Evolutionary conservation across 208 protist species (phyloP).

Genomic region (Novymonas esmeraldas): DNA sequence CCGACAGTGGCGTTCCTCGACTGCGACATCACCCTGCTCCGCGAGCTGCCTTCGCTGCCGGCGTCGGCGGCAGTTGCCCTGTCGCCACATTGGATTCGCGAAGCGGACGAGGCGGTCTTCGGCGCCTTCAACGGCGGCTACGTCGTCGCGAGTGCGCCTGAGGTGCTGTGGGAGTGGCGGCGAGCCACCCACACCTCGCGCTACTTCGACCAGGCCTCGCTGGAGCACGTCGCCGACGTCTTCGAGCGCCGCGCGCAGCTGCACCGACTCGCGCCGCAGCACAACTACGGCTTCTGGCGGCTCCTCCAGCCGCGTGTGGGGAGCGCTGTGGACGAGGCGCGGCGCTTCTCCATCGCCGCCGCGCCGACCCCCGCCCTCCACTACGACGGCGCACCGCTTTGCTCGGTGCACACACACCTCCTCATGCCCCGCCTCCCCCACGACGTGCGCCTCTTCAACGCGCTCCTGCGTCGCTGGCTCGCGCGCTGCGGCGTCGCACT

Average conservation of each 20-base stretch:
- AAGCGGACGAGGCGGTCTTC: constrained; percentile 62
- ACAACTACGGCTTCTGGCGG: constrained; percentile 91
- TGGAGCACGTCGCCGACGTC: constrained; percentile 58
- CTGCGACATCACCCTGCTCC: constrained; percentile 72
- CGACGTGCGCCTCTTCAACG: constrained; percentile 66
- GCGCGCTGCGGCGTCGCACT: constrained; percentile 2
- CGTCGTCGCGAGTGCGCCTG: constrained; percentile 40
- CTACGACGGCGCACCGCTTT: constrained; percentile 61
- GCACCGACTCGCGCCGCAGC: constrained; percentile 57
- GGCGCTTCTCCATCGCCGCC: constrained; percentile 53
- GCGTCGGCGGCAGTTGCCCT: constrained; percentile 39
- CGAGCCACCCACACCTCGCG: constrained; percentile 57
- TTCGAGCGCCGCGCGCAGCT: constrained; percentile 31
- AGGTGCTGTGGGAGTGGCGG: constrained; percentile 64
- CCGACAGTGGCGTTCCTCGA: constrained; percentile 65
- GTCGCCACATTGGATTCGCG: constrained; percentile 66
- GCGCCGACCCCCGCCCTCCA: constrained; percentile 20
- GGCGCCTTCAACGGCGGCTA: constrained; percentile 80
- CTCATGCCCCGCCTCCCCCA: constrained; percentile 22
- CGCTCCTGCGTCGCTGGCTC: constrained; percentile 54
- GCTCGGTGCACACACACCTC: constrained; percentile 85
- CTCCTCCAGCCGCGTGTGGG: constrained; percentile 49
- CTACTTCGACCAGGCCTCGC: constrained; percentile 79
- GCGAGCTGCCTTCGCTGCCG: constrained; percentile 44
- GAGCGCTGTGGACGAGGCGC: constrained; percentile 36